These are phyloP conservation scores for Lactarius sp. DNA, from an alignment of 768 basidiomycete species.

Conservation along the genomic window DNA sequence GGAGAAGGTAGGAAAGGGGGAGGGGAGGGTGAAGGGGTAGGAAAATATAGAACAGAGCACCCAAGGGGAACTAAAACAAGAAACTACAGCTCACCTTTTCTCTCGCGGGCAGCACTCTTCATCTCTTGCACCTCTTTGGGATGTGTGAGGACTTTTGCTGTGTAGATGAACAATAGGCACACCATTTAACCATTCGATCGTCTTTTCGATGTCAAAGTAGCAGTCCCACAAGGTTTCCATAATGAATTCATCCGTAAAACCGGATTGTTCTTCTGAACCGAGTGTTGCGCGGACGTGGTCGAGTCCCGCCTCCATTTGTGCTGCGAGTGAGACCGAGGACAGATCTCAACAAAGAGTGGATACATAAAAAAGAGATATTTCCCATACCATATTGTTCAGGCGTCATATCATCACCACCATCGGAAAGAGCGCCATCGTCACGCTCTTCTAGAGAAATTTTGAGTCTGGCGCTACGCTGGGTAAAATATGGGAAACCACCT, in stretches of 20 bases:
- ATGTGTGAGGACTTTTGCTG: background rate
- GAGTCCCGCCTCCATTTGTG: constrained; percentile 64
- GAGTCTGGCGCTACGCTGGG: constrained; percentile 9
- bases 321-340: constrained; percentile 34
- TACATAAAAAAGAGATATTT: constrained; percentile 35
- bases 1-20: constrained; percentile 27
- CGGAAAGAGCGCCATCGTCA: constrained; percentile 74
- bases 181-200: constrained; percentile 74
- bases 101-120: constrained; percentile 57
- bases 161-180: constrained; percentile 29
- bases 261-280: constrained; percentile 59
- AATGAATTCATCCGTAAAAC: constrained; percentile 69
- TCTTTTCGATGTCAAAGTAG: constrained; percentile 79
- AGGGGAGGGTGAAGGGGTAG: constrained; percentile 32
- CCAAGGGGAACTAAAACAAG: constrained; percentile 33
- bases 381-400: constrained; percentile 71
- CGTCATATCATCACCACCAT: constrained; percentile 78
- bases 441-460: constrained; percentile 60
- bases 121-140: constrained; percentile 63
- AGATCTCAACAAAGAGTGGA: background rate
- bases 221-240: constrained; percentile 80
- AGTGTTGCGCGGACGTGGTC: constrained; percentile 63
- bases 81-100: constrained; percentile 70
- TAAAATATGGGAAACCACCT: background rate
- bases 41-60: constrained; percentile 26